A percentile compares a stretch with the other conserved stretches of the same genome.
These are phyloP conservation scores for Phaffomyces thermotolerans DNA, from an alignment of 805 yeast species.

Conservation along the genomic window DNA sequence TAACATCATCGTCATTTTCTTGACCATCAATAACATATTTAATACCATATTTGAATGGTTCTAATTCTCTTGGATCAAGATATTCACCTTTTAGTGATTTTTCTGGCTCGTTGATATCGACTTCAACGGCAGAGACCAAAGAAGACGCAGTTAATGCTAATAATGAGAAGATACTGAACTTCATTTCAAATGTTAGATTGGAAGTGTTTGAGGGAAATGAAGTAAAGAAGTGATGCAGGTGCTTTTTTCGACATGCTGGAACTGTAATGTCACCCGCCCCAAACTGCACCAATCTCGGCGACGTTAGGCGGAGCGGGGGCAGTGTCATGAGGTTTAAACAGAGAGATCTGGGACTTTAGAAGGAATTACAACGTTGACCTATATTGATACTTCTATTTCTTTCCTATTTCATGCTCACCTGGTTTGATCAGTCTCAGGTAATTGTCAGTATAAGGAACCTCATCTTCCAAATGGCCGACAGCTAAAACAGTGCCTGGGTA, in stretches of 20 bases:
- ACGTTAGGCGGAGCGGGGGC: too few species aligned
- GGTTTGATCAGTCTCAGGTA: conserved; percentile 28
- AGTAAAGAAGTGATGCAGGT: too few species aligned
- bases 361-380: neutral
- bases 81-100: conserved; percentile 12
- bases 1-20: conserved; percentile 21
- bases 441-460: conserved; percentile 65
- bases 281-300: too few species aligned
- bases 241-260: too few species aligned
- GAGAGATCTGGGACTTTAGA: too few species aligned
- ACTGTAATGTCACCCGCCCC: too few species aligned
- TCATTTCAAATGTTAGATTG: conserved; percentile 8
- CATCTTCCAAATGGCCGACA: conserved; percentile 75
- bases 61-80: conserved; percentile 22
- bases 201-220: too few species aligned
- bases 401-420: conserved; percentile 29
- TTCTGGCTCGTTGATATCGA: conserved; percentile 14
- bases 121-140: conserved; percentile 10
- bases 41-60: conserved; percentile 39
- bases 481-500: conserved; percentile 69
- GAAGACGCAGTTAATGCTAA: conserved; percentile 11
- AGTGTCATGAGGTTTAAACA: too few species aligned
- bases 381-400: neutral
- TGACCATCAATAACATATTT: conserved; percentile 36
- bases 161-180: conserved; percentile 12